Evolutionary conservation across 1,284 basidiomycete species (phyloP).

Genomic region (Sporisorium graminicola): DNA sequence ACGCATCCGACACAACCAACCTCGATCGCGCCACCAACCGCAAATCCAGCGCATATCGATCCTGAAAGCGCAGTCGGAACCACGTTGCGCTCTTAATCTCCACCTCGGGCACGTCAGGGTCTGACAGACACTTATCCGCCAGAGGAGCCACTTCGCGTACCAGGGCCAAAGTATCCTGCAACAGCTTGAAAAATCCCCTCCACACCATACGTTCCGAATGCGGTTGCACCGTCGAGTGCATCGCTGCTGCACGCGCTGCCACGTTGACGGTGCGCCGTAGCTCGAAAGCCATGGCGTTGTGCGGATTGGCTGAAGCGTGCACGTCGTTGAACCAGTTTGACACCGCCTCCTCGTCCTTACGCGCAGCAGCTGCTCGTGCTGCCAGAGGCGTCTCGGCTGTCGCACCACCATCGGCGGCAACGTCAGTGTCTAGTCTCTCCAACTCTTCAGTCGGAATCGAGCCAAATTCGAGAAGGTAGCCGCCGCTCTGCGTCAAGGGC

Average conservation of each 20-base stretch:
- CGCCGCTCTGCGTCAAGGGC: constrained; percentile 27
- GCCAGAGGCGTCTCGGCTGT: constrained; percentile 61
- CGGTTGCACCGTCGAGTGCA: constrained; percentile 16
- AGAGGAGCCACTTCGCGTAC: constrained; percentile 79
- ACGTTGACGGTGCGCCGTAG: constrained; percentile 44
- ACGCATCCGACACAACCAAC: constrained; percentile 43
- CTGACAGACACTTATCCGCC: constrained; percentile 71
- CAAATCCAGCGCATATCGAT: constrained; percentile 82
- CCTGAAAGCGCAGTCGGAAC: constrained; percentile 80
- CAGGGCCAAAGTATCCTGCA: constrained; percentile 81
- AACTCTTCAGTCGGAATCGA: constrained; percentile 20
- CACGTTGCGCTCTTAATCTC: constrained; percentile 82
- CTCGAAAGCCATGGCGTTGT: constrained; percentile 41
- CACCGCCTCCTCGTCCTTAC: constrained; percentile 77
- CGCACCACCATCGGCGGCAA: background rate
- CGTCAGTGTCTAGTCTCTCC: background rate
- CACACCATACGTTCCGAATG: constrained; percentile 38
- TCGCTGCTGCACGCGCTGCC: constrained; percentile 73
- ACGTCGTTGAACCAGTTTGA: constrained; percentile 78
- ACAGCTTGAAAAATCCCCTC: constrained; percentile 43
- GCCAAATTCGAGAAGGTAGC: constrained; percentile 50
- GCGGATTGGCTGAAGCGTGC: constrained; percentile 71
- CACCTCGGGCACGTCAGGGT: constrained; percentile 72
- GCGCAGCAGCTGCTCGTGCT: background rate
- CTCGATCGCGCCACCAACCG: constrained; percentile 78